phyloP scores from a whole-genome alignment of 345 rosid genomes.

The Populus euphratica region DNA sequence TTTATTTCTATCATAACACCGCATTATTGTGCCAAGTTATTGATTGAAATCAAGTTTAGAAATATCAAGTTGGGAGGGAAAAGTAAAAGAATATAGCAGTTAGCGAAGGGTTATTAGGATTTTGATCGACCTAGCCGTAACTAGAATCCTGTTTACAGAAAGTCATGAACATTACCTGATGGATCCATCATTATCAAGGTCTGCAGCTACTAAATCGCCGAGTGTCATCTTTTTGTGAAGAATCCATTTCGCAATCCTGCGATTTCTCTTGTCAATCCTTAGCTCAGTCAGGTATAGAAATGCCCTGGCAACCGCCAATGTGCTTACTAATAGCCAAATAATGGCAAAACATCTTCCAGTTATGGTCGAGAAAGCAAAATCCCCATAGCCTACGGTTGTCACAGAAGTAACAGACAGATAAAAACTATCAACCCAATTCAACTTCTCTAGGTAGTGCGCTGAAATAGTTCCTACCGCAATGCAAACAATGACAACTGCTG shows the following conservation, averaged over 20 bases:
- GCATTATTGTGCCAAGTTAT: neutral
- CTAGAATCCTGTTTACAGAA: neutral
- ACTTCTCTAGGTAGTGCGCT: constrained; percentile 39
- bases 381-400: constrained; percentile 70
- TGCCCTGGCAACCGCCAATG: constrained; percentile 65
- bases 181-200: constrained; percentile 61
- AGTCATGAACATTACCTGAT: constrained; percentile 48
- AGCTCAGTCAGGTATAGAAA: constrained; percentile 54
- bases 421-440: constrained; percentile 64
- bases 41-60: neutral
- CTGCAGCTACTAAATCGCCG: constrained; percentile 68
- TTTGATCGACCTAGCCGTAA: neutral
- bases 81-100: neutral
- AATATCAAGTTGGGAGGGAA: neutral
- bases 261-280: constrained; percentile 54
- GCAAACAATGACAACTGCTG: constrained; percentile 42
- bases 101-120: neutral
- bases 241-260: constrained; percentile 57
- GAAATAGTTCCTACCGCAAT: constrained; percentile 46
- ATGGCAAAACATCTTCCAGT: constrained; percentile 60
- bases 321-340: constrained; percentile 54
- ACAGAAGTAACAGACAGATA: constrained; percentile 63
- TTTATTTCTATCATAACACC: neutral
- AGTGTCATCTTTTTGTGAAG: constrained; percentile 61
- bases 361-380: constrained; percentile 42